Percentiles rank a stretch among this genome's conserved stretches.
These are phyloP conservation scores for Gymnopilus junonius DNA, from an alignment of 768 basidiomycete species.

Conservation along the genomic window DNA sequence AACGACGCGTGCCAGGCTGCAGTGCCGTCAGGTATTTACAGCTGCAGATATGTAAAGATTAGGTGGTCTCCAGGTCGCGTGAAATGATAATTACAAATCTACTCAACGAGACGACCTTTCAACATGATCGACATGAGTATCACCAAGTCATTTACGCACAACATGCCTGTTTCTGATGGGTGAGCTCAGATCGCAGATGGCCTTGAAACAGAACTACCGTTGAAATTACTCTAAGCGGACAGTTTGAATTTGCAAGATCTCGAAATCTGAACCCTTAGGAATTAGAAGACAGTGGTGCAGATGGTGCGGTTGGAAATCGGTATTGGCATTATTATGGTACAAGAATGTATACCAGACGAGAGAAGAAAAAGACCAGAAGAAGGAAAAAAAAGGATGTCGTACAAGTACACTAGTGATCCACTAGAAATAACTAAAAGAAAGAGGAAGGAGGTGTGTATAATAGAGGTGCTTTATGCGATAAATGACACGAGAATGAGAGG, in stretches of 20 bases:
- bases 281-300: background rate
- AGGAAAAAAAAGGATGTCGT: background rate
- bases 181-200: background rate
- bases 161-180: background rate
- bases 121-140: conserved; percentile 1
- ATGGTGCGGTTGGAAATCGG: background rate
- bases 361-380: background rate
- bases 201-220: background rate
- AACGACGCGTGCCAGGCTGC: background rate
- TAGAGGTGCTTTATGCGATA: background rate
- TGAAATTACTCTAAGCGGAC: background rate
- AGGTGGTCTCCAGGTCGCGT: background rate
- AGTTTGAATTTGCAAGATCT: background rate
- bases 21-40: background rate
- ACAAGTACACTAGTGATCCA: background rate
- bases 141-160: background rate
- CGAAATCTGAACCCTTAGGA: background rate
- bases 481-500: background rate
- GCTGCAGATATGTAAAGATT: background rate
- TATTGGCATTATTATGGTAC: background rate
- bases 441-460: background rate
- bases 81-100: no score
- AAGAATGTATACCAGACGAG: background rate
- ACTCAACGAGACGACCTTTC: background rate
- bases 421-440: background rate